Evolutionary conservation across 495 filamentous ascomycete species (phyloP), one percentile per base, ranked within the genome.

Genomic region (Aspergillus hancockii): DNA sequence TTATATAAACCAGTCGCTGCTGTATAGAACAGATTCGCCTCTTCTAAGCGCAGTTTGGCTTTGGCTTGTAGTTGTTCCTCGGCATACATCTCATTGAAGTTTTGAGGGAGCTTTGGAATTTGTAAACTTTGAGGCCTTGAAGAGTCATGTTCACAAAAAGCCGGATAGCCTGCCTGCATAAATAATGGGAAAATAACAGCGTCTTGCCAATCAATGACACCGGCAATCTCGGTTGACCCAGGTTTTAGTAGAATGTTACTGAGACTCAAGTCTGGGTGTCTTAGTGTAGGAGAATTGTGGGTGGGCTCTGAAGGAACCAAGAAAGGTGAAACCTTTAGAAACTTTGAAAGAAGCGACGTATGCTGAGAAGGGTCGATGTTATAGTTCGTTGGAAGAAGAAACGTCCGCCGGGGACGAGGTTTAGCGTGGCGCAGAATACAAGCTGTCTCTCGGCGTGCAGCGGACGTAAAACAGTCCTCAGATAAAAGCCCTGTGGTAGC

Each of bases 1-100:
- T 73, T 75, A 47, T 70, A 57, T 53, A 75, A 10, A 14, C 71
- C 71, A 45, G 68, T 74, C 45, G 66, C 63, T 4, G 73, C 73
- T 62, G 73, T 75, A 55, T 74, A 75, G 53, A 69, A 75, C 22
- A 74, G 69, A 30, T 75, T 75, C 30, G 71, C 66, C 59, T 72
- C 69, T 61, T 72, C 55, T 36, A 71, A 58, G 56, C 72, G 67
- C 58, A 70, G 73, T 5, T 55, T 59, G 43, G 61, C 50, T 50
- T 19, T 73, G 18, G 9, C 46, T 61, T 71, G 49, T 62, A 45
- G 62, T 61, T 73, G 66, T 59, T 73, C 52, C 22, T 71, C 59
- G 45, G 57, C 45, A 38, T 30, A 38, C 64, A 72, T 71, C 13
- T 63, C 23, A 54, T 73, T 43, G 52, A 73, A 75, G 61, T 67